Base-by-base conservation (phyloP, 1,139 yeast species). In the Williopsis jadinii region DNA sequence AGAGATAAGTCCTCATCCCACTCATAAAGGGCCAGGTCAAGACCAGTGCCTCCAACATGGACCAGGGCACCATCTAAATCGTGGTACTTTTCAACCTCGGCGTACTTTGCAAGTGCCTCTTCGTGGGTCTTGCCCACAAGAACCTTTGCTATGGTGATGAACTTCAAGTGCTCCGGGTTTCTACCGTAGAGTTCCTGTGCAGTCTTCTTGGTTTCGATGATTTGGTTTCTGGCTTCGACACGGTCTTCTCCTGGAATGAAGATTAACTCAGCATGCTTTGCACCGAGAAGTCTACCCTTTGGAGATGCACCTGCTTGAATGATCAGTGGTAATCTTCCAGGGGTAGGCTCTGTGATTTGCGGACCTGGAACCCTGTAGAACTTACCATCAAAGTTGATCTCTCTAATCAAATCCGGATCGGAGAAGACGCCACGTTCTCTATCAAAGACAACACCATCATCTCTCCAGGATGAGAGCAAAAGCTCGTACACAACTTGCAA, bases 221-320 rank as follows among this genome's bases (percentile, higher is more conserved):
- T 41, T 45, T 64, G 61, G 13, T 44, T 50, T 12, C 50, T 62
- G 39, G 62, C 66, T 43, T 24, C 30, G 6, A 19, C 24, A 19
- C 24, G 24, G 13, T 30, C 30, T 5, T 12, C 9, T 11, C 42
- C 40, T 11, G 49, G 5, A 59, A 35, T 63, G 60, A 34, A 68
- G 19, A 68, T 65, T 5, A 62, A 60, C 49, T 70, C 75, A 3
- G 70, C 75, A 50, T 67, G 63, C 47, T 63, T 62, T n/a, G 75
- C 74, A 27, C 73, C 75, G 49, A 67, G 62, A 8, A 64, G 63
- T 40, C 59, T 60, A 13, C 75, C 75, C 30, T 64, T 63, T 32
- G 63, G 56, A 1, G 74, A 68, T 11, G 73, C 62, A 14, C 75
- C 76, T 2, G 75, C 75, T 52, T 71, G 75, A 34, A 70, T 60